These are phyloP conservation scores for Paraglomus brasilianum DNA, from an alignment of 192 early-diverging fungal species.

Conservation along the genomic window DNA sequence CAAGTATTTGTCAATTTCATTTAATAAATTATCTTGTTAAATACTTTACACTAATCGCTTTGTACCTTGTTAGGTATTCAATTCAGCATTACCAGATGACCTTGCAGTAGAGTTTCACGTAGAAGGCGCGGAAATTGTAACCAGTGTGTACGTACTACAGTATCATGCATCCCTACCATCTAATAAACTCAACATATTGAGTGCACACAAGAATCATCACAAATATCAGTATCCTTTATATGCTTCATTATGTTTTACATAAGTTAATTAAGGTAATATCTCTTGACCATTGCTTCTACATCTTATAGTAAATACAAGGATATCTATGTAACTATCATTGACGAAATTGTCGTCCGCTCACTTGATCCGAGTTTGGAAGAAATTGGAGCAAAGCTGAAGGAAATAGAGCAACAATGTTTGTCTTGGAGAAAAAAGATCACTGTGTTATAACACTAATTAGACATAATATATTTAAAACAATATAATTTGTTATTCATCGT, in stretches of 20 bases:
- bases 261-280: not conserved
- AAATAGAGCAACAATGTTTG: slow-evolving; percentile 22
- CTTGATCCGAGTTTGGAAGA: slow-evolving; percentile 24
- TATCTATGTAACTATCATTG: slow-evolving; percentile 10
- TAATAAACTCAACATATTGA: not conserved
- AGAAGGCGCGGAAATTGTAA: slow-evolving; percentile 18
- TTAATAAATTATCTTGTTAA: not conserved
- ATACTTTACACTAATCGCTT: not conserved
- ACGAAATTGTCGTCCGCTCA: slow-evolving; percentile 22
- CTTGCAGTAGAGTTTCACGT: slow-evolving; percentile 19
- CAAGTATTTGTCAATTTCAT: slow-evolving; percentile 9
- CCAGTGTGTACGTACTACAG: slow-evolving; percentile 22
- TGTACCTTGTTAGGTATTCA: slow-evolving; percentile 14
- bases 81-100: slow-evolving; percentile 16
- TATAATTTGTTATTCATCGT: no score
- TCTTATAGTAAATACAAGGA: slow-evolving; percentile 24
- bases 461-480: no score
- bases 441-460: slow-evolving; percentile 12
- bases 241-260: not conserved
- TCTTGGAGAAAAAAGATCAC: slow-evolving; percentile 23
- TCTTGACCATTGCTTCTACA: not conserved
- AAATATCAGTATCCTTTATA: slow-evolving; percentile 26
- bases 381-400: slow-evolving; percentile 9
- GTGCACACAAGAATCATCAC: not conserved
- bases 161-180: slow-evolving; percentile 16